Evolutionary conservation across 257 asterid species (phyloP).

Genomic region (Solanum rostratum): DNA sequence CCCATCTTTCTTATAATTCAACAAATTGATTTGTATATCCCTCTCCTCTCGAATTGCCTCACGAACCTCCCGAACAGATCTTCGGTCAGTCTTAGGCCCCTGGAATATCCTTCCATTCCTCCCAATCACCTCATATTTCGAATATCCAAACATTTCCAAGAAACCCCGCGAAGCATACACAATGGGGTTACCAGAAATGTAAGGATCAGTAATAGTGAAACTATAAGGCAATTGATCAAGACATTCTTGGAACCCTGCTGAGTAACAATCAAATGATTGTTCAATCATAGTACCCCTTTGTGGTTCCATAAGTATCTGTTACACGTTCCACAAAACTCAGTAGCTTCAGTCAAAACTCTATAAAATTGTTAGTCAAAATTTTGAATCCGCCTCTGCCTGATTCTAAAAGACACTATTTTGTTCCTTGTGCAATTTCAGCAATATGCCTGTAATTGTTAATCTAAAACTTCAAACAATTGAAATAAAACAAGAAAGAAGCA

Average conservation of each 20-base stretch:
- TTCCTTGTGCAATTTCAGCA: slow-evolving; percentile 66
- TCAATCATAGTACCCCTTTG: slow-evolving; percentile 43
- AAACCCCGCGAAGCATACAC: slow-evolving; percentile 81
- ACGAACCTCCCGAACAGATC: slow-evolving; percentile 72
- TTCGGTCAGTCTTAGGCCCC: slow-evolving; percentile 74
- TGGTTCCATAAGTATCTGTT: slow-evolving; percentile 42
- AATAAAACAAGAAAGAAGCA: neutral
- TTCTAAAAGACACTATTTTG: slow-evolving; percentile 21
- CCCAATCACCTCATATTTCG: slow-evolving; percentile 76
- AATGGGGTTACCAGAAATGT: slow-evolving; percentile 83
- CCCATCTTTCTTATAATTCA: slow-evolving; percentile 91
- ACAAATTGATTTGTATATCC: slow-evolving; percentile 43
- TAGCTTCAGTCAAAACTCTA: neutral
- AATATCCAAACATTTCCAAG: slow-evolving; percentile 71
- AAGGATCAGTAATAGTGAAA: slow-evolving; percentile 85
- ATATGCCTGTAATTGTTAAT: slow-evolving; percentile 2
- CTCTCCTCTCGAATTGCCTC: slow-evolving; percentile 83
- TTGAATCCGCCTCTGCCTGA: neutral
- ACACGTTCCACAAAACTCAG: neutral
- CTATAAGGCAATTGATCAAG: slow-evolving; percentile 61
- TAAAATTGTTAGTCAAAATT: neutral
- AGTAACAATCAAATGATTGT: slow-evolving; percentile 56
- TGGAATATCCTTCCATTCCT: slow-evolving; percentile 79
- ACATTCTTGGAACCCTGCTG: slow-evolving; percentile 53
- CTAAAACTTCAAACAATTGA: slow-evolving; percentile 20